These are phyloP conservation scores for Paramyrothecium sp. DNA, from an alignment of 2,329 filamentous ascomycete genomes.

Conservation along the genomic window DNA sequence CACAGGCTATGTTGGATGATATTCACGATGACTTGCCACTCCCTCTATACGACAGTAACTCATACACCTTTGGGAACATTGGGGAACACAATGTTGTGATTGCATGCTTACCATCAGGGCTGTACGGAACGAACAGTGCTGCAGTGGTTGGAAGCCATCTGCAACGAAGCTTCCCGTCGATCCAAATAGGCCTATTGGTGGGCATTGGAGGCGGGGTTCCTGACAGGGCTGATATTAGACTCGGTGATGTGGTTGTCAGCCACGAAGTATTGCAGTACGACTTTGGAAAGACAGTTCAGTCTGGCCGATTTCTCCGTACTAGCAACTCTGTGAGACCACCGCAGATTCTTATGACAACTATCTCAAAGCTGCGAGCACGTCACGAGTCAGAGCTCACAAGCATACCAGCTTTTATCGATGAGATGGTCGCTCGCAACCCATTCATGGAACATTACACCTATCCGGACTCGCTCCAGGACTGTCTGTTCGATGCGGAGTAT, in stretches of 20 bases:
- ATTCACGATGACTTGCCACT: background rate
- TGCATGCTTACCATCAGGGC: slow-evolving; percentile 10
- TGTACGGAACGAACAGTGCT: slow-evolving; percentile 12
- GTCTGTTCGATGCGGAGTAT: no score
- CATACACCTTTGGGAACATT: slow-evolving; percentile 11
- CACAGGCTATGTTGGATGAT: background rate
- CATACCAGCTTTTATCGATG: no score
- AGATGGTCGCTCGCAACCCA: no score
- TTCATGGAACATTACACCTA: no score
- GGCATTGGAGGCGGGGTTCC: slow-evolving; percentile 2
- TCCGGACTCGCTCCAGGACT: no score
- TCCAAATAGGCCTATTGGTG: slow-evolving; percentile 8
- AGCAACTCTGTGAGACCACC: no score
- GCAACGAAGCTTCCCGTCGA: slow-evolving; percentile 6
- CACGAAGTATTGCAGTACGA: slow-evolving; percentile 14
- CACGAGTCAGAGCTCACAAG: background rate
- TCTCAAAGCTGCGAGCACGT: background rate
- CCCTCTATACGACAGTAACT: slow-evolving; percentile 4
- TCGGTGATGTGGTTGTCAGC: slow-evolving; percentile 15
- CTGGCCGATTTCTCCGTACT: no score
- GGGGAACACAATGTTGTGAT: slow-evolving; percentile 10
- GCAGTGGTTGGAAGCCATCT: slow-evolving; percentile 8
- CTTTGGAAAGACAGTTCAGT: no score
- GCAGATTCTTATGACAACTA: no score
- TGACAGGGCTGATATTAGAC: slow-evolving; percentile 5